A percentile compares a stretch with the other conserved stretches of the same genome.
Conservation (phyloP, 768 basidiomycete species). For the Paxillus involutus region DNA sequence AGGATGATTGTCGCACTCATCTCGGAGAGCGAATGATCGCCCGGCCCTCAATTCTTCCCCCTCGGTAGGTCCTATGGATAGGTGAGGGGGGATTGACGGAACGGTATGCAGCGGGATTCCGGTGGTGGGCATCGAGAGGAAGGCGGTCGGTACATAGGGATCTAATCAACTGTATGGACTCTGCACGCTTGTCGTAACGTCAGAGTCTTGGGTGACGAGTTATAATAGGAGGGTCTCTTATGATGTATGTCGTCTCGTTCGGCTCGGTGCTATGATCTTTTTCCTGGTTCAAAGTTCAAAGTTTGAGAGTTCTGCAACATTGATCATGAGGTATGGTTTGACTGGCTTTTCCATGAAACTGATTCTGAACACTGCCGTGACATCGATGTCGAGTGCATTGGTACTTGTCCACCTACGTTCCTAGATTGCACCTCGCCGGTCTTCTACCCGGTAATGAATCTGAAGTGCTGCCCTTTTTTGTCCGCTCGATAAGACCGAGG, state of each 20-base stretch:
- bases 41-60: not conserved
- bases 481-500: not conserved
- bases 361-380: too few relatives aligned
- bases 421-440: too few relatives aligned
- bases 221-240: slow-evolving; percentile 5
- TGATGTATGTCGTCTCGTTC: slow-evolving; percentile 18
- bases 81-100: not conserved
- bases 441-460: too few relatives aligned
- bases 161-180: slow-evolving; percentile 15
- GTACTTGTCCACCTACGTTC: too few relatives aligned
- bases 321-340: too few relatives aligned
- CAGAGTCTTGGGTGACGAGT: slow-evolving; percentile 11
- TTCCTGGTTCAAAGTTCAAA: too few relatives aligned
- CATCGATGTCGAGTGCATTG: too few relatives aligned
- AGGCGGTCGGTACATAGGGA: slow-evolving; percentile 12
- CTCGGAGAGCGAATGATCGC: slow-evolving; percentile 63
- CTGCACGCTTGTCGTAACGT: not conserved
- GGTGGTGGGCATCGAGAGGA: not conserved
- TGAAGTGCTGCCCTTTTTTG: not conserved
- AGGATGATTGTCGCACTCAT: slow-evolving; percentile 90
- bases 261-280: slow-evolving; percentile 19
- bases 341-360: too few relatives aligned
- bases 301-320: too few relatives aligned
- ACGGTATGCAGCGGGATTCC: not conserved
- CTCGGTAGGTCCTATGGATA: not conserved